Percentiles rank a stretch among this genome's conserved stretches.
These are phyloP conservation scores for Oryza brachyantha DNA, from an alignment of 176 grass and related monocot species.

Conservation along the genomic window DNA sequence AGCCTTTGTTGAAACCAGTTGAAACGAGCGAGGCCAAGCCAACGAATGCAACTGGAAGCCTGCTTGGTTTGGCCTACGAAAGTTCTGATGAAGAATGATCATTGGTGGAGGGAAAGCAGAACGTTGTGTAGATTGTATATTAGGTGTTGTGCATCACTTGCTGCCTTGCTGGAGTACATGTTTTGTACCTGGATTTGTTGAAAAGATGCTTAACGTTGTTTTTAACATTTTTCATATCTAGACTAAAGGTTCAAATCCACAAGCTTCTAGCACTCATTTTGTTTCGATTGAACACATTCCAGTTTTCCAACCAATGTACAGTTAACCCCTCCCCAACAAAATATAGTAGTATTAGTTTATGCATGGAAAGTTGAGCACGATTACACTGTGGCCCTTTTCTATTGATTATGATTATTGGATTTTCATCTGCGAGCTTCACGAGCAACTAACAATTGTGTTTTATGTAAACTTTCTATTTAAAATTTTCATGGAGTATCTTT, in stretches of 20 bases:
- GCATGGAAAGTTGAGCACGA: too few relatives aligned
- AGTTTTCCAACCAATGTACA: too few relatives aligned
- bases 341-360: too few relatives aligned
- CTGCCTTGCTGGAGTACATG: slow-evolving; percentile 21
- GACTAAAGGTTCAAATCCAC: neutral
- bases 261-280: neutral
- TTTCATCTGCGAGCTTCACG: too few relatives aligned
- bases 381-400: too few relatives aligned
- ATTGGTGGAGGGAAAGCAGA: neutral
- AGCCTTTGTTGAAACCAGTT: slow-evolving; percentile 15
- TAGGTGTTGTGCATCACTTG: slow-evolving; percentile 19
- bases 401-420: too few relatives aligned
- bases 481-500: too few relatives aligned
- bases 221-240: neutral
- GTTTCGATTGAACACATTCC: neutral
- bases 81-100: slow-evolving; percentile 71
- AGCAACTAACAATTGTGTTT: too few relatives aligned
- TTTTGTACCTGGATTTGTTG: slow-evolving; percentile 9
- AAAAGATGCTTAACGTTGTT: neutral
- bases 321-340: too few relatives aligned
- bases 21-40: slow-evolving; percentile 18
- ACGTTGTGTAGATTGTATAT: slow-evolving; percentile 37
- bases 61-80: slow-evolving; percentile 80
- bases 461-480: too few relatives aligned
- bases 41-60: slow-evolving; percentile 42